These are phyloP conservation scores for Patellaria atrata DNA, from an alignment of 495 filamentous ascomycete species.

Conservation along the genomic window DNA sequence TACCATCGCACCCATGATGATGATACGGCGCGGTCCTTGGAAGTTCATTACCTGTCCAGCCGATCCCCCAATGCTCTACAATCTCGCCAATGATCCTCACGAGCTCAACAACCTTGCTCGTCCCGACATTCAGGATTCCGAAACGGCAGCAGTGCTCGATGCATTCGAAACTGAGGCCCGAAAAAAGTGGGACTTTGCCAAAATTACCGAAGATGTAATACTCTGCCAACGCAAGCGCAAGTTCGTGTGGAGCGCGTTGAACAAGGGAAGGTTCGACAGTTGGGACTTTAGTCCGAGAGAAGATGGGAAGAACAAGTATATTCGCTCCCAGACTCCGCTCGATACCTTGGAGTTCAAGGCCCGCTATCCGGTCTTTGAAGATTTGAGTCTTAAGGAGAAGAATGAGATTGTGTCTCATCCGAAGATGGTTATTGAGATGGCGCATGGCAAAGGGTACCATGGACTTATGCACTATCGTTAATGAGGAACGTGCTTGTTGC, in stretches of 20 bases:
- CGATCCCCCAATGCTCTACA: slow-evolving; percentile 66
- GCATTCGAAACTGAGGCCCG: slow-evolving; percentile 52
- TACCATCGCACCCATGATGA: slow-evolving; percentile 72
- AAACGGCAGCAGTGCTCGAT: slow-evolving; percentile 35
- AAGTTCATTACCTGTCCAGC: slow-evolving; percentile 72
- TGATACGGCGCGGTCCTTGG: slow-evolving; percentile 72
- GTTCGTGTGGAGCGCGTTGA: slow-evolving; percentile 60
- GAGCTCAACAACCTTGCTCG: slow-evolving; percentile 57
- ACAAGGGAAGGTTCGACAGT: slow-evolving; percentile 42
- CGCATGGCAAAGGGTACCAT: no score
- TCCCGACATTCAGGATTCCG: slow-evolving; percentile 31
- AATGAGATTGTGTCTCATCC: background rate
- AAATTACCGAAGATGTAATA: slow-evolving; percentile 54
- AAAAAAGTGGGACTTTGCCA: slow-evolving; percentile 57
- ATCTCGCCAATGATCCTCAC: slow-evolving; percentile 55
- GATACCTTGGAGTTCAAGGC: slow-evolving; percentile 55
- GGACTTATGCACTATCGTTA: no score
- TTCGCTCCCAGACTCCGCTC: slow-evolving; percentile 51
- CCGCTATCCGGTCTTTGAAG: slow-evolving; percentile 49
- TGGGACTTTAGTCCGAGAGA: slow-evolving; percentile 71
- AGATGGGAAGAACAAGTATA: slow-evolving; percentile 59
- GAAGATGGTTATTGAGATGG: no score
- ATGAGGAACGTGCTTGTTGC: no score
- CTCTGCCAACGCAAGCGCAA: slow-evolving; percentile 55
- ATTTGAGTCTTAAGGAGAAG: slow-evolving; percentile 32